Evolutionary conservation across 2,329 filamentous ascomycete genomes (phyloP).

Genomic region (Penicillium sp.): DNA sequence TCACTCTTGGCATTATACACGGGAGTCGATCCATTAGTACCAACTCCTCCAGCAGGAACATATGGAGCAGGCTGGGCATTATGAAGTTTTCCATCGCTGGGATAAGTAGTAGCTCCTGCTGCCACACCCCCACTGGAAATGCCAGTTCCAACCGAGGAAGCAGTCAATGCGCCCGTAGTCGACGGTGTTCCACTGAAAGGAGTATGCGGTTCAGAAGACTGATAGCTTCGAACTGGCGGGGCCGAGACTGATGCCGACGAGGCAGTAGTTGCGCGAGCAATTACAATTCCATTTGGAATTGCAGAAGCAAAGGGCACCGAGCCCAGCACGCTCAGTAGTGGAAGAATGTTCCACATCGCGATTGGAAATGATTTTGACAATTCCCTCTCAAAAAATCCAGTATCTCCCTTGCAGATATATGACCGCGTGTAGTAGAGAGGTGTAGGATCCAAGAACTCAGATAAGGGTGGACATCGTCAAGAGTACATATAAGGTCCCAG

Average conservation of each 20-base stretch:
- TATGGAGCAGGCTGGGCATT: conserved; percentile 73
- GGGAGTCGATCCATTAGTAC: conserved; percentile 77
- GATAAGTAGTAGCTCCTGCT: conserved; percentile 71
- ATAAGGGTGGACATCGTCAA: background rate
- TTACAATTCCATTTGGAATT: conserved; percentile 19
- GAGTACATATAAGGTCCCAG: conserved; percentile 4
- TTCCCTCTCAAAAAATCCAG: background rate
- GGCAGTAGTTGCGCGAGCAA: conserved; percentile 11
- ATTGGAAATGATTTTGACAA: background rate
- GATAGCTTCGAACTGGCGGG: conserved; percentile 53
- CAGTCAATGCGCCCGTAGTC: conserved; percentile 70
- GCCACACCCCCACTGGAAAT: conserved; percentile 65
- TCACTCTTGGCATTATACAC: conserved; percentile 80
- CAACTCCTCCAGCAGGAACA: conserved; percentile 73
- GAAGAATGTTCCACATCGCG: conserved; percentile 26
- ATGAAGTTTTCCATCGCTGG: conserved; percentile 71
- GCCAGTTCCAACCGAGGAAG: conserved; percentile 58
- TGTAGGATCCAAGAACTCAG: background rate
- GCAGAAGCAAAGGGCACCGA: conserved; percentile 26
- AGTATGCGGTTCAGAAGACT: conserved; percentile 68
- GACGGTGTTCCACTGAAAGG: conserved; percentile 70
- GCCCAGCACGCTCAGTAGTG: conserved; percentile 25
- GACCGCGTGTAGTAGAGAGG: background rate
- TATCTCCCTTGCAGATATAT: background rate
- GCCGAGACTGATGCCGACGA: conserved; percentile 14